phyloP scores from a whole-genome alignment of 2,329 filamentous ascomycete genomes.

The Tolypocladium album region DNA sequence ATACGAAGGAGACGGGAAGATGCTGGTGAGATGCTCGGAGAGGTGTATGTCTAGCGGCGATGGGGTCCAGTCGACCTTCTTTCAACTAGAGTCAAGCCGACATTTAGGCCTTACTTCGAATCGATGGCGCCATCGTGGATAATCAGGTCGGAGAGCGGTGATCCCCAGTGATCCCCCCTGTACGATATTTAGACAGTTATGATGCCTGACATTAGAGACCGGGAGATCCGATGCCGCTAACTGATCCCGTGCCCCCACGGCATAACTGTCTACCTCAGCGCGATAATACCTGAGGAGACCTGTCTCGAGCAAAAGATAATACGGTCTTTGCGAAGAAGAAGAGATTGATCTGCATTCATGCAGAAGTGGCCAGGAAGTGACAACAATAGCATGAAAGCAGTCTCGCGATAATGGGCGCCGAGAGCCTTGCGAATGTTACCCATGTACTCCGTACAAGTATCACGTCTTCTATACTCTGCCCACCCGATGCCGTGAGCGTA shows the following conservation, averaged over 20 bases:
- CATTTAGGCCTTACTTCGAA: neutral
- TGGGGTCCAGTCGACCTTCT: neutral
- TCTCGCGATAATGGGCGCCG: neutral
- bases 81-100: neutral
- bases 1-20: neutral
- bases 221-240: too few species aligned
- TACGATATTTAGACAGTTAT: neutral
- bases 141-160: neutral
- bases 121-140: too few species aligned
- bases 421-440: neutral
- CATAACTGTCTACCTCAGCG: neutral
- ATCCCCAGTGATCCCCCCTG: neutral
- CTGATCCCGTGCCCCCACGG: neutral
- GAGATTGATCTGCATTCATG: too few species aligned
- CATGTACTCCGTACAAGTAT: too few species aligned
- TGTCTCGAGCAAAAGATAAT: neutral
- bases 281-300: neutral
- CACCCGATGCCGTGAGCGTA: neutral
- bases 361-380: too few species aligned
- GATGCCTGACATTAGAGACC: too few species aligned
- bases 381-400: too few species aligned
- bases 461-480: neutral
- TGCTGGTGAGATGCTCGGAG: neutral
- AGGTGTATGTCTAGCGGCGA: neutral
- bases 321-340: neutral